Percentiles rank a stretch among this genome's conserved stretches.
These are phyloP conservation scores for Fusarium oligoseptatum DNA, from an alignment of 2,329 filamentous ascomycete genomes.

Conservation along the genomic window DNA sequence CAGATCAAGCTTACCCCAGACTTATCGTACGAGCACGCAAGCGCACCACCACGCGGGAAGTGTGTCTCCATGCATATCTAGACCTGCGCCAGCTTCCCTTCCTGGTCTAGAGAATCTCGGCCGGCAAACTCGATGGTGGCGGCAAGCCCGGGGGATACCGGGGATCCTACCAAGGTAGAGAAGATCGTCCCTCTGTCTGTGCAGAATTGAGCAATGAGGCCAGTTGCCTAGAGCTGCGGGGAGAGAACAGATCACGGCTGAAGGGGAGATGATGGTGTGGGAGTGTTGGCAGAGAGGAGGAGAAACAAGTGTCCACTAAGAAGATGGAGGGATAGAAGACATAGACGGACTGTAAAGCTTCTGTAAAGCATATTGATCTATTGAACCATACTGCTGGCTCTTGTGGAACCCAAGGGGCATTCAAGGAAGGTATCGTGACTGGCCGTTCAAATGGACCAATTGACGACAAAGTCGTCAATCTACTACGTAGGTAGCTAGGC, in stretches of 20 bases:
- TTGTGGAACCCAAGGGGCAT: background rate
- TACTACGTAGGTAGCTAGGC: background rate
- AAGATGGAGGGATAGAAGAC: background rate
- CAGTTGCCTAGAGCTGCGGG: background rate
- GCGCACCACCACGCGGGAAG: background rate
- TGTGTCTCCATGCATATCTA: slow-evolving; percentile 2
- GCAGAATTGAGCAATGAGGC: background rate
- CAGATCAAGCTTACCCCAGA: slow-evolving; percentile 8
- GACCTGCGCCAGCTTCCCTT: slow-evolving; percentile 8
- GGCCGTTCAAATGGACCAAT: background rate
- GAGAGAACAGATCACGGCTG: background rate
- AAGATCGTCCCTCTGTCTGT: slow-evolving; percentile 13
- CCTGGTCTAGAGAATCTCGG: slow-evolving; percentile 5
- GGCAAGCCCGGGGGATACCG: slow-evolving; percentile 14
- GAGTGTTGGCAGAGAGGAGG: background rate
- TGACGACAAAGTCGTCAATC: background rate
- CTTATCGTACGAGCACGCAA: background rate
- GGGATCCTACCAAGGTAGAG: background rate
- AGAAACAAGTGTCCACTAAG: background rate
- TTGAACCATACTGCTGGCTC: background rate
- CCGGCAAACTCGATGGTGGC: slow-evolving; percentile 4
- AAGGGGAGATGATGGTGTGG: background rate
- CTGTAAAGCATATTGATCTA: background rate
- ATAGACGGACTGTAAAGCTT: background rate
- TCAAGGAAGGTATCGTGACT: background rate